phyloP scores from a whole-genome alignment of 2,329 filamentous ascomycete genomes.

The Fusarium citri region DNA sequence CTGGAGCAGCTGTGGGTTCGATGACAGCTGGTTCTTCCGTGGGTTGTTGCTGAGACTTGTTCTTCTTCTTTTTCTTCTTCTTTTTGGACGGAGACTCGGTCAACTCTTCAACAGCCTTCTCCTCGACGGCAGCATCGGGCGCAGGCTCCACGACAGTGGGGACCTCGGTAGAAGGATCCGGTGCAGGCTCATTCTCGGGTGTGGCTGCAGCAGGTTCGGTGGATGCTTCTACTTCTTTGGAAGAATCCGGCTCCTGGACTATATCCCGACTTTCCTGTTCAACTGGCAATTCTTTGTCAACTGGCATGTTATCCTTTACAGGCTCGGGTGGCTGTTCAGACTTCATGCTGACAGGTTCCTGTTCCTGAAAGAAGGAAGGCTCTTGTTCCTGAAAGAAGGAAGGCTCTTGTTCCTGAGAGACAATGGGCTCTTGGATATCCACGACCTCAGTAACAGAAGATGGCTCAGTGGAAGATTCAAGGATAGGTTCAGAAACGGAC shows the following conservation, averaged over 20 bases:
- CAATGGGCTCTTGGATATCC: constrained; percentile 2
- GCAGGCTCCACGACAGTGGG: constrained; percentile 17
- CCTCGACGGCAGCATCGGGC: constrained; percentile 15
- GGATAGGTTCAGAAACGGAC: background rate
- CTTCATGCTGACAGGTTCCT: background rate
- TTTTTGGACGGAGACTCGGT: constrained; percentile 28
- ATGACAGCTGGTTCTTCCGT: constrained; percentile 12
- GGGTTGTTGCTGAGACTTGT: constrained; percentile 19
- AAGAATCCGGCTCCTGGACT: background rate
- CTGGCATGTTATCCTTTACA: background rate
- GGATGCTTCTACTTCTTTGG: background rate
- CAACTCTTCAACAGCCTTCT: constrained; percentile 8
- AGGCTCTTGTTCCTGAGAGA: background rate
- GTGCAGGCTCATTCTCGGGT: constrained; percentile 13
- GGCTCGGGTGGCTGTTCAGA: constrained; percentile 6
- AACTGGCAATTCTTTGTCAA: background rate
- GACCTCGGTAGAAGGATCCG: background rate
- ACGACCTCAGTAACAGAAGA: background rate
- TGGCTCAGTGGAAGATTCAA: background rate
- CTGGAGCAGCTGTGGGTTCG: constrained; percentile 1
- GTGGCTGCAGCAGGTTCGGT: constrained; percentile 9
- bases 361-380: background rate
- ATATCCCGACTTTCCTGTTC: constrained; percentile 3
- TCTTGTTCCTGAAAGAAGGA: background rate
- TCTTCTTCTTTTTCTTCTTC: constrained; percentile 47